Evolutionary conservation across 2,329 filamentous ascomycete genomes (phyloP).

Genomic region (Penicillium sp.): DNA sequence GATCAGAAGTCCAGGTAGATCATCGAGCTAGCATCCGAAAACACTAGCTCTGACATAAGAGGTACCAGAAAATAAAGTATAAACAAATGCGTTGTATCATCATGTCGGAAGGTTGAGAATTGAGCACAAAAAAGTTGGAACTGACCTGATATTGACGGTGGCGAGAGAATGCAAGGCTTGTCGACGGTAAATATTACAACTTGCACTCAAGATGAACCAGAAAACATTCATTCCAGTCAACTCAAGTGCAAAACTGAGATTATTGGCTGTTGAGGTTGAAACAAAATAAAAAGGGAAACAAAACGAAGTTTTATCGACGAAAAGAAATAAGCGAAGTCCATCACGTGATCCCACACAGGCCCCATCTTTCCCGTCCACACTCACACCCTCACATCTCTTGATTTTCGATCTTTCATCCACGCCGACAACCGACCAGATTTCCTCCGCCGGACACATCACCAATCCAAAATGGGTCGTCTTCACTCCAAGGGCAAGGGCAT

Average conservation of each 20-base stretch:
- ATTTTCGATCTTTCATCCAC: slow-evolving; percentile 25
- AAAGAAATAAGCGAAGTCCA: slow-evolving; percentile 20
- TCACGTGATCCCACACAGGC: slow-evolving; percentile 36
- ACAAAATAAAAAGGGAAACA: slow-evolving; percentile 5
- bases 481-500: slow-evolving; percentile 99
- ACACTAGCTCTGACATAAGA: slow-evolving; percentile 78
- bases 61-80: slow-evolving; percentile 84
- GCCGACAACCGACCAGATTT: slow-evolving; percentile 33
- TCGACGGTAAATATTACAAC: neutral
- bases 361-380: slow-evolving; percentile 11
- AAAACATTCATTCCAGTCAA: slow-evolving; percentile 14
- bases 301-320: slow-evolving; percentile 12
- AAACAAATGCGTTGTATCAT: slow-evolving; percentile 64
- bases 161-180: neutral
- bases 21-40: slow-evolving; percentile 59
- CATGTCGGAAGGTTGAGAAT: slow-evolving; percentile 45
- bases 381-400: slow-evolving; percentile 13
- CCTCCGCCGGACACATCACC: slow-evolving; percentile 30
- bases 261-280: slow-evolving; percentile 1
- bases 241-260: slow-evolving; percentile 1
- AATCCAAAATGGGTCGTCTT: slow-evolving; percentile 66
- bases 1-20: slow-evolving; percentile 85
- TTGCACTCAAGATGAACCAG: neutral
- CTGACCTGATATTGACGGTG: slow-evolving; percentile 26
- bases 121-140: slow-evolving; percentile 34